These are phyloP conservation scores for Solanum commersonii DNA, from an alignment of 257 asterid species.

Conservation along the genomic window DNA sequence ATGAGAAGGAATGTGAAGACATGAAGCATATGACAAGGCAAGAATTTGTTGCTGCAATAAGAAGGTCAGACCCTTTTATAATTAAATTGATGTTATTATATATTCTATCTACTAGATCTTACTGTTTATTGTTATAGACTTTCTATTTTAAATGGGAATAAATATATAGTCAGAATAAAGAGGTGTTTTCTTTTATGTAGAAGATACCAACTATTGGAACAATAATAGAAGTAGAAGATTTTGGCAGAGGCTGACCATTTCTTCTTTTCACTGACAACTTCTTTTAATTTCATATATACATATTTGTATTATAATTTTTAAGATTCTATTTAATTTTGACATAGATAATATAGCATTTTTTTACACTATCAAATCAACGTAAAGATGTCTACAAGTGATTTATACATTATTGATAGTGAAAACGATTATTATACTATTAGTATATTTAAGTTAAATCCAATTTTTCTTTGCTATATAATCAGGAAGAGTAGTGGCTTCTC, in stretches of 20 bases:
- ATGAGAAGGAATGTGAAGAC: constrained; percentile 87
- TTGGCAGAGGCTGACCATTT: constrained; percentile 16
- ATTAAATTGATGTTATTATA: neutral
- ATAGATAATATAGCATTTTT: neutral
- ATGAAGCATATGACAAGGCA: constrained; percentile 96
- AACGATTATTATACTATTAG: neutral
- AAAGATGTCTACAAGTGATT: neutral
- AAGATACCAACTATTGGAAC: neutral
- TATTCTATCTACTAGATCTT: neutral
- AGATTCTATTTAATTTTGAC: neutral
- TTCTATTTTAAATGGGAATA: neutral
- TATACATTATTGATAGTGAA: neutral
- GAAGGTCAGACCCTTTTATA: constrained; percentile 37
- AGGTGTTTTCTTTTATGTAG: neutral
- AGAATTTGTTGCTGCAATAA: constrained; percentile 87
- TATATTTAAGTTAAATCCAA: neutral
- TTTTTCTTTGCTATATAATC: neutral
- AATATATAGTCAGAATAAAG: neutral
- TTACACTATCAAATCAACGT: neutral
- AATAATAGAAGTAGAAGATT: constrained; percentile 6
- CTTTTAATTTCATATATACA: neutral
- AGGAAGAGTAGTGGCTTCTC: constrained; percentile 93
- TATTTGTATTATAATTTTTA: neutral
- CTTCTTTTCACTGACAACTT: neutral
- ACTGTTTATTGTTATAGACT: neutral